Evolutionary conservation across 2,329 filamentous ascomycete genomes (phyloP), one percentile per base, ranked within the genome.

Genomic region (Drechslera avenae): DNA sequence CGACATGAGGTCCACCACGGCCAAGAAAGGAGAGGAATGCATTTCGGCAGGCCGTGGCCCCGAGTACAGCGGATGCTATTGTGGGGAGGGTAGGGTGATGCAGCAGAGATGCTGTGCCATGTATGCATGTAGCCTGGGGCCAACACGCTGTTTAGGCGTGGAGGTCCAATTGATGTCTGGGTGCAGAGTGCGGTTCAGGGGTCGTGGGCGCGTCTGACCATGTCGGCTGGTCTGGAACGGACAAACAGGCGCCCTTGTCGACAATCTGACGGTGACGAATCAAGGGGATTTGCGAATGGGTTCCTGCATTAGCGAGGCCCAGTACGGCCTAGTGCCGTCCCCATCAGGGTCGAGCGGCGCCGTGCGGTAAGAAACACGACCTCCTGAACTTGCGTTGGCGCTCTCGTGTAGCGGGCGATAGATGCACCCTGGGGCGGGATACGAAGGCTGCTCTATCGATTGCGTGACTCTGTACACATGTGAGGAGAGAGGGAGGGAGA

Each of bases 241-340:
- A 49, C 37, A 33, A 45, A 46, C 26, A 32, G 10, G 23, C 9
- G 41, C 50, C 57, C 60, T 52, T 56, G 61, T 44, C 44, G 55
- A 30, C 55, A 53, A 62, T 66, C 60, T 57, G 40, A 41, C n/a
- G 23, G 23, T 36, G 47, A 41, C 66, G 59, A 67, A 69, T 67
- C 47, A 60, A 13, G 34, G 21, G n/a, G 8, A 13, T 13, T 35
- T 12, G 28, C 33, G 33, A 43, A 33, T 51, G 49, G 48, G 63
- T 66, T 61, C 63, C 63, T 66, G 63, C 63, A 54, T 53, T 58
- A 63, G 56, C 33, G 39, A 8, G 5, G 10, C 47, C 35, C 8
- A 17, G 35, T 50, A 1, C 10, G 31, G 12, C 14, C 40, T 59
- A 56, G 50, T 32, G 48, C 5, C 9, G 21, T 18, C 51, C 39